Evolutionary conservation across 306 rosid genomes (phyloP).

Genomic region (Clitoria ternatea): DNA sequence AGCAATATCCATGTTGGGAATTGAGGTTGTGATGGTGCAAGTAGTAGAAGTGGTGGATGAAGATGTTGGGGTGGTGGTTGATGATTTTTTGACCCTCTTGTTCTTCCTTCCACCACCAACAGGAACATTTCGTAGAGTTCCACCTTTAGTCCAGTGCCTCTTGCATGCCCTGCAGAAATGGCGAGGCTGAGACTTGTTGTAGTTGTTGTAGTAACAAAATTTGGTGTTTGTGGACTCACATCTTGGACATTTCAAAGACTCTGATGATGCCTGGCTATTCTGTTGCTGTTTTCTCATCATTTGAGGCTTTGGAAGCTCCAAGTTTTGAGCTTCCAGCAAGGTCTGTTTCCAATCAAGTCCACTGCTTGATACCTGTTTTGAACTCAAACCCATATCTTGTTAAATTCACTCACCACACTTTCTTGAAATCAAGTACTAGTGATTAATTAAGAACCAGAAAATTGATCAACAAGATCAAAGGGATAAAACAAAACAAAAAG

Average conservation of each 20-base stretch:
- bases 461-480: no score
- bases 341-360: constrained; percentile 66
- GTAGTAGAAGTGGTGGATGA: constrained; percentile 17
- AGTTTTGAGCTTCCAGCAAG: constrained; percentile 48
- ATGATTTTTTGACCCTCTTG: constrained; percentile 46
- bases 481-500: no score
- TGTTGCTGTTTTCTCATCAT: constrained; percentile 29
- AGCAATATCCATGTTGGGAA: constrained; percentile 15
- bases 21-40: neutral
- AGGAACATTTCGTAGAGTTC: constrained; percentile 92
- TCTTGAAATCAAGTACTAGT: neutral
- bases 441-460: no score
- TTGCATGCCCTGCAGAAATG: constrained; percentile 94
- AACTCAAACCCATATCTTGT: constrained; percentile 90
- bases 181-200: constrained; percentile 91
- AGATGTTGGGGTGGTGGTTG: constrained; percentile 10
- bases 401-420: constrained; percentile 10
- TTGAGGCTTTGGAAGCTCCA: constrained; percentile 55
- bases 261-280: constrained; percentile 37
- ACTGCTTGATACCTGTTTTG: constrained; percentile 68
- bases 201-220: constrained; percentile 95
- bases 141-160: constrained; percentile 98
- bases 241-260: constrained; percentile 75
- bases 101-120: constrained; percentile 92
- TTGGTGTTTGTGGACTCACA: constrained; percentile 91